These are phyloP conservation scores for Mortierella claussenii DNA, from an alignment of 192 early-diverging fungal genomes.

Conservation along the genomic window DNA sequence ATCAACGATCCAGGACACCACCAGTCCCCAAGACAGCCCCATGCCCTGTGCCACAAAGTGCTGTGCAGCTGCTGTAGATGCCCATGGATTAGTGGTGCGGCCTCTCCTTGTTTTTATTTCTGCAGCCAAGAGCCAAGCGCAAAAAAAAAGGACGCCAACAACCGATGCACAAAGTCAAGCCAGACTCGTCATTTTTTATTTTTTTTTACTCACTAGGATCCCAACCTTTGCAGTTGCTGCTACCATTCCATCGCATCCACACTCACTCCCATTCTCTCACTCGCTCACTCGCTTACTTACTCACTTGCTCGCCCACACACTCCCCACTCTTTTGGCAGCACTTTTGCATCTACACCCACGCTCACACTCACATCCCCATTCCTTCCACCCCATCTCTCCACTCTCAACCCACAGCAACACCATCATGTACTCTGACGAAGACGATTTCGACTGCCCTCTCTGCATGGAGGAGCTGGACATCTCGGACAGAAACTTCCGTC, in stretches of 20 bases:
- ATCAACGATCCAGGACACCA: no score
- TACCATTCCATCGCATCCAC: no score
- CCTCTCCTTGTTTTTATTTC: background rate
- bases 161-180: background rate
- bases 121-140: background rate
- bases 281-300: background rate
- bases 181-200: background rate
- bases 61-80: no score
- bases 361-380: background rate
- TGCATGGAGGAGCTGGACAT: conserved; percentile 99
- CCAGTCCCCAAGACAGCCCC: no score
- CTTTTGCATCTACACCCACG: no score
- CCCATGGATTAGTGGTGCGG: background rate
- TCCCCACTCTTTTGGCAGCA: no score
- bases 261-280: no score
- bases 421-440: conserved; percentile 69
- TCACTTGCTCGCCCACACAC: no score
- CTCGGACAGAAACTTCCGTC: conserved; percentile 95
- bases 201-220: background rate
- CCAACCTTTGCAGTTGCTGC: no score
- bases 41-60: no score
- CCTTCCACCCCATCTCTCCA: background rate
- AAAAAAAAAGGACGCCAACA: background rate
- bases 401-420: no score
- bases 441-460: conserved; percentile 97